Conservation (phyloP, 305 asterid genomes). For the Plantago coronopus region DNA sequence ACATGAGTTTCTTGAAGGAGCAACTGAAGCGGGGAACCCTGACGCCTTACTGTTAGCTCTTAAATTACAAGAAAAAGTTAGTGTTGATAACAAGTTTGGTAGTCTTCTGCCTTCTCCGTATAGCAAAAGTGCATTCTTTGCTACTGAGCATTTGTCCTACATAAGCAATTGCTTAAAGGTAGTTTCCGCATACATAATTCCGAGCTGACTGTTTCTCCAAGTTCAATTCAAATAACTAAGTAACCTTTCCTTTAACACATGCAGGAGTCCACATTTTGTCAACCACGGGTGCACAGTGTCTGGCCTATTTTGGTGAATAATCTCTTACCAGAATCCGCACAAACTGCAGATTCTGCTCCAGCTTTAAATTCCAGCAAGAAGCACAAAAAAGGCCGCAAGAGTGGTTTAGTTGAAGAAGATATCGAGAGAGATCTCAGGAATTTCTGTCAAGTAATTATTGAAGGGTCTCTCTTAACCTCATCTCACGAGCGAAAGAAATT, state of each 20-base stretch:
- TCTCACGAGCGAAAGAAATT: constrained; percentile 93
- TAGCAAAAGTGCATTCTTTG: constrained; percentile 52
- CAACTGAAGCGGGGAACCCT: constrained; percentile 77
- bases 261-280: constrained; percentile 93
- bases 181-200: constrained; percentile 11
- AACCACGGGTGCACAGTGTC: constrained; percentile 79
- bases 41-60: constrained; percentile 89
- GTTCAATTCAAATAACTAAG: neutral
- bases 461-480: constrained; percentile 75
- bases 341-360: constrained; percentile 50
- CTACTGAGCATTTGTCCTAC: constrained; percentile 52
- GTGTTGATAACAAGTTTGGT: constrained; percentile 47
- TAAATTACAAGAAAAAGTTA: constrained; percentile 54
- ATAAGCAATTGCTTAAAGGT: constrained; percentile 87
- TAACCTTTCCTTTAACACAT: neutral
- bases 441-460: constrained; percentile 71
- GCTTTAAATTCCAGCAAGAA: constrained; percentile 50
- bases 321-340: constrained; percentile 63
- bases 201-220: constrained; percentile 2
- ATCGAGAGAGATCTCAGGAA: constrained; percentile 50
- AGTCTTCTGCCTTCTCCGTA: constrained; percentile 77
- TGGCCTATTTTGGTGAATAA: constrained; percentile 70
- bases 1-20: constrained; percentile 77
- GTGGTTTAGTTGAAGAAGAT: constrained; percentile 67
- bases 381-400: constrained; percentile 68